These are phyloP conservation scores for Gossypium aridum DNA, from an alignment of 441 rosid species.

Conservation along the genomic window DNA sequence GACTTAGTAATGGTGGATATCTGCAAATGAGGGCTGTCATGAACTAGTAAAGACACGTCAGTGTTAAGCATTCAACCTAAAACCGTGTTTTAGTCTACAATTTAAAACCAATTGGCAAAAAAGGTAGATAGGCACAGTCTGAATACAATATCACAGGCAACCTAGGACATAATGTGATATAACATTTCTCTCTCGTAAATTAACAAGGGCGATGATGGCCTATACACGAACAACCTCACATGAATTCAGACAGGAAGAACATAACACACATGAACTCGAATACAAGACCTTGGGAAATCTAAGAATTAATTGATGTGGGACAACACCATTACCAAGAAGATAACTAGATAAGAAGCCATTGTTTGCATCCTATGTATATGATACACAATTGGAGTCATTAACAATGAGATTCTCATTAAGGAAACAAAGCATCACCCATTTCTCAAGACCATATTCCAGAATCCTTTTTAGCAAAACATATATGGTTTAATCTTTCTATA, in stretches of 20 bases:
- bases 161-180: background rate
- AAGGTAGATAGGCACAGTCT: background rate
- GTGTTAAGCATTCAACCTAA: background rate
- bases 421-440: slow-evolving; percentile 1
- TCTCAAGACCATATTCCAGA: background rate
- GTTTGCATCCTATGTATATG: background rate
- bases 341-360: background rate
- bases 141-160: background rate
- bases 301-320: background rate
- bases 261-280: background rate
- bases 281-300: background rate
- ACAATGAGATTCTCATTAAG: background rate
- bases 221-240: background rate
- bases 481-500: background rate
- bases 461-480: background rate
- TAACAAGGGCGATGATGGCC: background rate
- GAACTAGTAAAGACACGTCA: background rate
- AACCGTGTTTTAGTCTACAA: background rate
- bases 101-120: background rate
- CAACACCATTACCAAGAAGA: background rate
- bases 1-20: background rate
- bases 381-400: background rate
- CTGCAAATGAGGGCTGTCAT: background rate
- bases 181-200: background rate
- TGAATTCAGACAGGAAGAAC: background rate